Evolutionary conservation across 331 rosid species (phyloP).

Genomic region (Acacia concinna): DNA sequence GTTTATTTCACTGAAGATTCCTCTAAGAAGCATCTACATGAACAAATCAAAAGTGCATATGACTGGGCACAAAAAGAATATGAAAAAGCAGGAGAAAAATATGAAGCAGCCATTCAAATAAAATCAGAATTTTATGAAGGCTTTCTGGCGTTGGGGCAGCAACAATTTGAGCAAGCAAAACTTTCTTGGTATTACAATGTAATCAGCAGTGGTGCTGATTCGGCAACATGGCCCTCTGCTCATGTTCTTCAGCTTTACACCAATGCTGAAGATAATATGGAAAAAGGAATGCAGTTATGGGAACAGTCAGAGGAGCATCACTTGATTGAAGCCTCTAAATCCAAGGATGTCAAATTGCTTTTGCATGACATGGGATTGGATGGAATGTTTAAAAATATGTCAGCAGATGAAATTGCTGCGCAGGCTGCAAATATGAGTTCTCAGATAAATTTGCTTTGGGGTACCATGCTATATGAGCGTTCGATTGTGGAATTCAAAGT

Average conservation of each 20-base stretch:
- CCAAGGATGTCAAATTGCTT: slow-evolving; percentile 37
- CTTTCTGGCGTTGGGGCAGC: slow-evolving; percentile 68
- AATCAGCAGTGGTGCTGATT: slow-evolving; percentile 49
- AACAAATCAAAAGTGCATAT: slow-evolving; percentile 50
- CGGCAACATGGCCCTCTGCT: slow-evolving; percentile 49
- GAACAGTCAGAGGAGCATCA: slow-evolving; percentile 53
- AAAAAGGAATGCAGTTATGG: slow-evolving; percentile 70
- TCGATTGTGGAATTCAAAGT: slow-evolving; percentile 71
- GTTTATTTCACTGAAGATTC: slow-evolving; percentile 50
- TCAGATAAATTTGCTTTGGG: slow-evolving; percentile 76
- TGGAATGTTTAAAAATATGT: slow-evolving; percentile 41
- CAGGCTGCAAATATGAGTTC: slow-evolving; percentile 65
- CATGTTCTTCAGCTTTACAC: slow-evolving; percentile 63
- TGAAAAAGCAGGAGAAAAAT: slow-evolving; percentile 63
- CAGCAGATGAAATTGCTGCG: slow-evolving; percentile 55
- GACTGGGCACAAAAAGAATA: slow-evolving; percentile 69
- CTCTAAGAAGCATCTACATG: slow-evolving; percentile 43
- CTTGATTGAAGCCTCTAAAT: slow-evolving; percentile 40
- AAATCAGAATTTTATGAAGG: slow-evolving; percentile 83
- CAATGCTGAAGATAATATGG: slow-evolving; percentile 73
- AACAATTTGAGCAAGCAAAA: slow-evolving; percentile 75
- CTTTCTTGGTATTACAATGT: slow-evolving; percentile 70
- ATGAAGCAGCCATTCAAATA: slow-evolving; percentile 56
- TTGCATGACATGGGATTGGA: slow-evolving; percentile 55
- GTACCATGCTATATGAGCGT: slow-evolving; percentile 79